Evolutionary conservation across 2,329 filamentous ascomycete species (phyloP), one percentile per base, ranked within the genome.

Genomic region (Mycosphaerella arachidis): DNA sequence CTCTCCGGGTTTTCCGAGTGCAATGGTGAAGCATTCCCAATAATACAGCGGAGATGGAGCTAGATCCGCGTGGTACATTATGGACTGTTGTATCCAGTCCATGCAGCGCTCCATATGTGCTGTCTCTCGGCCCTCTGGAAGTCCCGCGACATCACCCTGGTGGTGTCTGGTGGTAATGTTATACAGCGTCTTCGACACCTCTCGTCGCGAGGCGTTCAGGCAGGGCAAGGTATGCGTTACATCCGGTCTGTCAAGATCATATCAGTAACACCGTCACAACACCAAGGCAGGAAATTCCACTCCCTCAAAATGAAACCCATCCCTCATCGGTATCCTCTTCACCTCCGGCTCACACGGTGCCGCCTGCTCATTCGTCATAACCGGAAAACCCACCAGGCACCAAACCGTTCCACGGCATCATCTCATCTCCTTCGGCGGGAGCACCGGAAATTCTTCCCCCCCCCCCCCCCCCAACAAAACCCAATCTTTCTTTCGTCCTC

Each of bases 171-270:
- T 27, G 9, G 60, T 56, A 6, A 51, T 33, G 30, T 60, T 65
- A 56, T 66, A 68, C 2, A 66, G 30, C 6, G 51, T 57, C 20
- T 57, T 57, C 27, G 60, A 61, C 12, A 67, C 43, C 16, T 63
- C 56, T 33, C 58, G 54, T 27, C 66, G 66, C 6, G 67, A n/a
- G 16, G 57, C 58, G 45, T 66, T 66, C n/a, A 68, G 48, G 45
- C 66, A 68, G 53, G 66, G 66, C 3, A 68, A 57, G 9, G 56
- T 62, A 45, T 68, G 66, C 51, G 63, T 63, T 29, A 68, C 56
- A 46, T 64, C 66, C 0, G 62, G 60, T 35, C 61, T 63, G 12
- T 20, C 6, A 29, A 33, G 20, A 8, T 12, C 30, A 12, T 12
- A 55, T 60, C 43, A 57, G 45, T 52, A 20, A 50, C 40, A 43